Evolutionary conservation across 208 protist genomes (phyloP).

Genomic region (Acanthamoeba culbertsoni): DNA sequence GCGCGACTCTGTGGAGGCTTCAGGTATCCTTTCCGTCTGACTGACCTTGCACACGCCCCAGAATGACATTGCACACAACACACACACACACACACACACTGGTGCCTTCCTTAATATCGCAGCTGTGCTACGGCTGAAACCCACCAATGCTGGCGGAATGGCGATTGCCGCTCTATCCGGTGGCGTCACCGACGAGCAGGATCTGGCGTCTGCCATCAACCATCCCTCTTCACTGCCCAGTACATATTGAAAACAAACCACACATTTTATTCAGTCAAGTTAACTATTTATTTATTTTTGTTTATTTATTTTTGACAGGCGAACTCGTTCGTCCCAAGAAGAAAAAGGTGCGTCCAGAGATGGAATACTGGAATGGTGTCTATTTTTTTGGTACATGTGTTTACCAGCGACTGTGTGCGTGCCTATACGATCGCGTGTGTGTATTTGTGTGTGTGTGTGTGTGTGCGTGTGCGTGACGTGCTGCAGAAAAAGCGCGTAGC

Average conservation of each 20-base stretch:
- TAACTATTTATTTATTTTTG: neutral
- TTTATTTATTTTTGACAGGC: neutral
- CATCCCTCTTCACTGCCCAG: neutral
- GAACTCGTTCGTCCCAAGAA: neutral
- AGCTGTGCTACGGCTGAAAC: neutral
- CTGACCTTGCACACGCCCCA: no score
- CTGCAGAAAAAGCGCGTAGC: constrained; percentile 22
- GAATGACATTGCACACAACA: no score
- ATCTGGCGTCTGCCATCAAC: neutral
- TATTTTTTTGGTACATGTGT: no score
- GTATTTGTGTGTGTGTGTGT: no score
- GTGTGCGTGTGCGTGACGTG: no score
- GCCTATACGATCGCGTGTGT: no score
- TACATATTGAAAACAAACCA: neutral
- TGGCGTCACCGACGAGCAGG: neutral
- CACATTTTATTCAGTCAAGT: neutral
- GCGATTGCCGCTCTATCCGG: neutral
- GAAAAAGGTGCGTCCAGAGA: neutral
- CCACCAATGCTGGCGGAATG: neutral
- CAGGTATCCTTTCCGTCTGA: neutral
- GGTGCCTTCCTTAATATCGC: neutral
- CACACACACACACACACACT: no score
- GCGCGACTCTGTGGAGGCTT: neutral
- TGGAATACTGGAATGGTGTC: no score
- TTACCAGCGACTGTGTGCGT: no score